Evolutionary conservation across 1,139 yeast genomes (phyloP).

Genomic region (Diutina rugosa): DNA sequence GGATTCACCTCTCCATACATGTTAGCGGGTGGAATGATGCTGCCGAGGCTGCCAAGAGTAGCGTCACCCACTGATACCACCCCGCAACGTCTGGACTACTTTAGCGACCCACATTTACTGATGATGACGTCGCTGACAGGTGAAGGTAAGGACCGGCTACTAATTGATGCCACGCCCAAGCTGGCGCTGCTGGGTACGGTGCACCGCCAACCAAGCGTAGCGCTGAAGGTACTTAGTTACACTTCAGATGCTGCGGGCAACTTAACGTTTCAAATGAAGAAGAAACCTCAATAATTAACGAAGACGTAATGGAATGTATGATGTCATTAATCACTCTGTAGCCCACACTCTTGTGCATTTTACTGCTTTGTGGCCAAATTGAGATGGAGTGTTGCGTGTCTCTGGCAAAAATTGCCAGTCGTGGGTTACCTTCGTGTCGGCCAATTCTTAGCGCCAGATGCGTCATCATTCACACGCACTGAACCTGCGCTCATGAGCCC

Average conservation of each 20-base stretch:
- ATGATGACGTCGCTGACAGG: neutral
- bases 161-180: neutral
- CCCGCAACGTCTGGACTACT: neutral
- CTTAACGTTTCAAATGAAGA: neutral
- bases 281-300: neutral
- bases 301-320: neutral
- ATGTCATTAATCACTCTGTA: too few relatives aligned
- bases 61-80: neutral
- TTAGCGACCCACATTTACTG: neutral
- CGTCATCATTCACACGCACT: too few relatives aligned
- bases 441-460: too few relatives aligned
- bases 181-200: neutral
- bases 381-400: too few relatives aligned
- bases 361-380: too few relatives aligned
- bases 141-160: neutral
- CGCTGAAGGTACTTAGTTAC: neutral
- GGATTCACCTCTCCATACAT: conserved; percentile 54
- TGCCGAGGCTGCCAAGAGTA: conserved; percentile 25
- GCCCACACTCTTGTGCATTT: too few relatives aligned
- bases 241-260: neutral
- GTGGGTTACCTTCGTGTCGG: too few relatives aligned
- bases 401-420: too few relatives aligned
- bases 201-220: neutral
- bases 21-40: conserved; percentile 40
- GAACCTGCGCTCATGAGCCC: neutral